phyloP scores from a whole-genome alignment of 1,284 basidiomycete genomes.

The Cryptococcus sp. region DNA sequence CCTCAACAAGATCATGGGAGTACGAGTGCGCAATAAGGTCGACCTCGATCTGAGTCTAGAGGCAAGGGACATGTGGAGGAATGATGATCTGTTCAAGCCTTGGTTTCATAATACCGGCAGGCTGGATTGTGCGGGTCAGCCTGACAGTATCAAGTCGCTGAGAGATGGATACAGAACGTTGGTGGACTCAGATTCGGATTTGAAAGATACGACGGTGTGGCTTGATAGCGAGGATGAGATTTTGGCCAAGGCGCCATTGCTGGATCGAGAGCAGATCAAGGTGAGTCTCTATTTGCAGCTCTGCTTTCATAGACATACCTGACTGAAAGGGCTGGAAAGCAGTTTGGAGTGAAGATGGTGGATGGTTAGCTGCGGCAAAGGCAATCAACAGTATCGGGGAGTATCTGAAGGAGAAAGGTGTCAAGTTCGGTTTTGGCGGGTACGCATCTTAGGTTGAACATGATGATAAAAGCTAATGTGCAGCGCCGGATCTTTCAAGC shows the following conservation, averaged over 20 bases:
- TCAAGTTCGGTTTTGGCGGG: slow-evolving; percentile 32
- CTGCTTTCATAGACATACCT: slow-evolving; percentile 8
- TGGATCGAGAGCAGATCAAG: slow-evolving; percentile 18
- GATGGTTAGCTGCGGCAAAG: slow-evolving; percentile 43
- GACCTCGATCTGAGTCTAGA: slow-evolving; percentile 12
- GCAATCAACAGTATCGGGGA: slow-evolving; percentile 39
- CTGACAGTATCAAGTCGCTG: slow-evolving; percentile 11
- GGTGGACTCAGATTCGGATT: slow-evolving; percentile 4
- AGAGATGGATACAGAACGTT: slow-evolving; percentile 16
- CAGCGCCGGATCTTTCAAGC: slow-evolving; percentile 31
- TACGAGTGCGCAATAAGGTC: slow-evolving; percentile 9
- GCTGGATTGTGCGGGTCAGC: slow-evolving; percentile 8
- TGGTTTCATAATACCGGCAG: slow-evolving; percentile 37
- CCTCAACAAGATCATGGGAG: slow-evolving; percentile 40
- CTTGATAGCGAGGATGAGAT: slow-evolving; percentile 32
- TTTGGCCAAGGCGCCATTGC: slow-evolving; percentile 15
- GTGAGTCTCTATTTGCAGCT: slow-evolving; percentile 3
- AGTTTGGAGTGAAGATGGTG: slow-evolving; percentile 27
- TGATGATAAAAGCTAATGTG: neutral
- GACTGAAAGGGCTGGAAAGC: slow-evolving; percentile 32
- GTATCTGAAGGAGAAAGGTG: slow-evolving; percentile 30
- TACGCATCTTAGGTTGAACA: neutral
- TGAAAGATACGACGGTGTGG: slow-evolving; percentile 20
- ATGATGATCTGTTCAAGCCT: slow-evolving; percentile 34
- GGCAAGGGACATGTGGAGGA: slow-evolving; percentile 37